These are phyloP conservation scores for Persicaria tinctoria DNA, from an alignment of 148 eudicot genomes.

Conservation along the genomic window DNA sequence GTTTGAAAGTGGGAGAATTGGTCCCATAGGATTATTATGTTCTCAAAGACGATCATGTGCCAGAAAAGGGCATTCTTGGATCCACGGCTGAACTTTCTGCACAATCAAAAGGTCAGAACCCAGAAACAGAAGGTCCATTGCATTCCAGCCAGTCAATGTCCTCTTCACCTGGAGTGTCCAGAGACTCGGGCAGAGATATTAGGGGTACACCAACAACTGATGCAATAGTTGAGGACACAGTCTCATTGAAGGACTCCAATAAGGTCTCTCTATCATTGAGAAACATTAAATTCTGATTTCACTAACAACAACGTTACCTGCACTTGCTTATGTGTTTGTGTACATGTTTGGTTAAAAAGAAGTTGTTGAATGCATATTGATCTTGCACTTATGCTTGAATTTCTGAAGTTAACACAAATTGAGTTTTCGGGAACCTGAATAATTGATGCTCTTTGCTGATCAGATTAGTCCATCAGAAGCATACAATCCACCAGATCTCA, in stretches of 20 bases:
- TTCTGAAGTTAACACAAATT: not conserved
- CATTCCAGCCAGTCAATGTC: conserved; percentile 28
- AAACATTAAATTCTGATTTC: no score
- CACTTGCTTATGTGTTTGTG: no score
- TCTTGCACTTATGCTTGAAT: not conserved
- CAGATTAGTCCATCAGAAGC: no score
- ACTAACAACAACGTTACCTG: no score
- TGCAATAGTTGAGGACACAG: conserved; percentile 20
- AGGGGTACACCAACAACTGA: conserved; percentile 18
- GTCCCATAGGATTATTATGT: conserved; percentile 46
- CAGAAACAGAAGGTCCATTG: conserved; percentile 21
- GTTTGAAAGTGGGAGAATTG: conserved; percentile 64
- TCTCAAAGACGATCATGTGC: conserved; percentile 32
- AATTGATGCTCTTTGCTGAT: no score
- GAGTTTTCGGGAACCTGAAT: no score
- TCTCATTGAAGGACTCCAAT: conserved; percentile 21
- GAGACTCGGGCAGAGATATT: conserved; percentile 23
- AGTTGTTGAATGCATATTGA: conserved; percentile 1
- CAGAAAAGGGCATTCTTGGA: conserved; percentile 14
- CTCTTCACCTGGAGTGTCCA: conserved; percentile 27
- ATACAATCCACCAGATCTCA: no score
- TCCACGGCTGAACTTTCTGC: conserved; percentile 18
- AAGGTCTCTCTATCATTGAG: no score
- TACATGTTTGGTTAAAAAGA: no score
- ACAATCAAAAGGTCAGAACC: conserved; percentile 14